Evolutionary conservation across 192 early-diverging fungal genomes (phyloP), one percentile per base, ranked within the genome.

Genomic region (Gryganskiella cystojenkinii): DNA sequence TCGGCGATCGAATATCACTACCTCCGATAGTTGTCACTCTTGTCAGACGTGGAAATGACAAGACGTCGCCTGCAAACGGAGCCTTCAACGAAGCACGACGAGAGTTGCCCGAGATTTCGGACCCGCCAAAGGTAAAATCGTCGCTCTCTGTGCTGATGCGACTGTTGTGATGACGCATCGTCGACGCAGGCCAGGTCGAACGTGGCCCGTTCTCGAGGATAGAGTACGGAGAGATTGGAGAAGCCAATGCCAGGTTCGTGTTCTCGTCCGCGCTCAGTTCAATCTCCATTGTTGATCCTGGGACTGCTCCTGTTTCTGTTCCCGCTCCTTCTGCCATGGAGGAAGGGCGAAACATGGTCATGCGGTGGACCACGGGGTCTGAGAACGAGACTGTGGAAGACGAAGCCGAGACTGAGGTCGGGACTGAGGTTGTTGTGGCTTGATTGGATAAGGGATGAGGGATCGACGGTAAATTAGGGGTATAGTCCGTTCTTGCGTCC

Each of bases 1-100:
- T n/a, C n/a, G 61, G 33, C 44, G 55, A 7, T 43, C 19, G 27
- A 2, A 17, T 24, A 1, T 57, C 47, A 10, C 45, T 17, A 0
- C 73, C 73, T 9, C 73, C 73, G n/a, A 76, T 76, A 2, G 73
- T 75, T 13, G 40, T 55, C 31, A 67, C 58, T 34, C 33, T 66
- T 2, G 56, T 19, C 4, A 75, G 59, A 8, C 30, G 20, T 1
- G 56, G 45, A 5, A 62, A 67, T 15, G 44, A 35, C 2, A 75
- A 50, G 5, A 56, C 55, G 25, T 67, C 64, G 30, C 59, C 46
- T 5, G 64, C 56, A 2, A 61, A 22, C 40, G 56, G 25, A 13
- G 62, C 63, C 15, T 19, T 60, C n/a, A 66, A 37, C n/a, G 6
- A n/a, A 28, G 28, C 4, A 15, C 28, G 22, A 11, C 34, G 34